phyloP scores from a whole-genome alignment of 140 eudicot genomes.

The Erigeron philadelphicus region DNA sequence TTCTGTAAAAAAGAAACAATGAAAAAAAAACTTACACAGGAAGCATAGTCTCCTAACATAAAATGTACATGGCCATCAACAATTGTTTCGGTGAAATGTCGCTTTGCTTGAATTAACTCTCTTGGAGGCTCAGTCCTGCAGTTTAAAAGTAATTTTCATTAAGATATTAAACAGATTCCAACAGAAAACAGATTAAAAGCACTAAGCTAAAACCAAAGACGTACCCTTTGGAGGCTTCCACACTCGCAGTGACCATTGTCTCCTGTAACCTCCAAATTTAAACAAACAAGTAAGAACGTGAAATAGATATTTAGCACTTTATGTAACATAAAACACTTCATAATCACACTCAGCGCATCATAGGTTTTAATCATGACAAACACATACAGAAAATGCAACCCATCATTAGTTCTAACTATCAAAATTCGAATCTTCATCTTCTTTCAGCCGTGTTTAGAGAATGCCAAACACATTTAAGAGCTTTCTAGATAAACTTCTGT shows the following conservation, averaged over 20 bases:
- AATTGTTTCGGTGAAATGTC: conserved; percentile 34
- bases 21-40: conserved; percentile 22
- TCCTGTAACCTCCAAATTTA: background rate
- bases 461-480: too few species aligned
- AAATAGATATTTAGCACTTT: too few species aligned
- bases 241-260: background rate
- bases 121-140: conserved; percentile 23
- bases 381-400: too few species aligned
- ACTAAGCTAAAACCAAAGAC: background rate
- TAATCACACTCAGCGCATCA: too few species aligned
- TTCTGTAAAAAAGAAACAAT: background rate
- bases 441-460: too few species aligned
- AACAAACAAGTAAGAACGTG: background rate
- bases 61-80: conserved; percentile 34
- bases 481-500: too few species aligned
- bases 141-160: background rate
- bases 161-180: background rate
- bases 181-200: background rate
- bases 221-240: background rate
- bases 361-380: too few species aligned
- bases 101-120: conserved; percentile 32
- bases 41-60: conserved; percentile 37
- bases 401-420: too few species aligned
- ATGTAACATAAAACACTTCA: too few species aligned
- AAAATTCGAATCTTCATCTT: too few species aligned